A percentile compares a stretch with the other conserved stretches of the same genome.
Evolutionary conservation across 2,329 filamentous ascomycete species (phyloP).

Genomic region (Ustilaginoidea virens): DNA sequence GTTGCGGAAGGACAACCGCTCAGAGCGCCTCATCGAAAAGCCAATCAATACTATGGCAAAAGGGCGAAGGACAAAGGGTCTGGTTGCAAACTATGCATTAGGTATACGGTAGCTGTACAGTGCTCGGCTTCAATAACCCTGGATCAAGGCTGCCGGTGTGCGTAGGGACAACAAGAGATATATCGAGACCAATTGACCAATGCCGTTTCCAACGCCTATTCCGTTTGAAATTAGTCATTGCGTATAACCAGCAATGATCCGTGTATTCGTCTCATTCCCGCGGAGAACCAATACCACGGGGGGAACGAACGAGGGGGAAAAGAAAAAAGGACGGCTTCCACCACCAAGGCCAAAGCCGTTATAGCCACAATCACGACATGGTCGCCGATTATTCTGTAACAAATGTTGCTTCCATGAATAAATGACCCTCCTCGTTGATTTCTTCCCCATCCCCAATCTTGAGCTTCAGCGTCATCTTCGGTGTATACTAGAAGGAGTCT

Average conservation of each 20-base stretch:
- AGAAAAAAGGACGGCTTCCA: background rate
- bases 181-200: conserved; percentile 12
- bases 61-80: too few relatives aligned
- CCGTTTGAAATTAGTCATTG: conserved; percentile 5
- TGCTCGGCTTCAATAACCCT: conserved; percentile 1
- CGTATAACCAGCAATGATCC: conserved; percentile 8
- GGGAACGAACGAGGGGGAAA: background rate
- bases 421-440: conserved; percentile 56
- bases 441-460: conserved; percentile 75
- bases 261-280: conserved; percentile 1
- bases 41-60: too few relatives aligned
- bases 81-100: too few relatives aligned
- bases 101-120: conserved; percentile 1
- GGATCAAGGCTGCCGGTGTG: conserved; percentile 3
- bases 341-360: conserved; percentile 8
- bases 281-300: background rate
- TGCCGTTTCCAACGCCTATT: conserved; percentile 11
- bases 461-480: conserved; percentile 59
- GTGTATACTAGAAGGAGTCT: conserved; percentile 43
- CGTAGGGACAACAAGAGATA: conserved; percentile 5
- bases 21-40: too few relatives aligned
- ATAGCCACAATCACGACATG: too few relatives aligned
- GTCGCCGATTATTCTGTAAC: conserved; percentile 65
- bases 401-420: conserved; percentile 92
- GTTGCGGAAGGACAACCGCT: too few relatives aligned